Evolutionary conservation across 1,139 yeast genomes (phyloP).

Genomic region (Torulaspora pretoriensis): DNA sequence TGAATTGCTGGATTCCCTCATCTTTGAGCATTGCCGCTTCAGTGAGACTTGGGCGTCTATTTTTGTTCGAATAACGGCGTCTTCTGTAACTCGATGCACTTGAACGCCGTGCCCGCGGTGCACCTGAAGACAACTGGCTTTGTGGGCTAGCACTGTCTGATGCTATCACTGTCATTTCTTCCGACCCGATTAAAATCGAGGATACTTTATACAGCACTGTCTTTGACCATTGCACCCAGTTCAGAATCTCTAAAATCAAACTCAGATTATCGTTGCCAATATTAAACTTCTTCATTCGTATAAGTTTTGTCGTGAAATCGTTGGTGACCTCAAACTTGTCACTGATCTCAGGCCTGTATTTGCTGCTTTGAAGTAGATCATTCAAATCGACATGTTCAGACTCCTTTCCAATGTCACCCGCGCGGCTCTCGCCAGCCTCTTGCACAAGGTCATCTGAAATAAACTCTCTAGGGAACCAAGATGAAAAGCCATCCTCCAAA

Average conservation of each 20-base stretch:
- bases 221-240: slow-evolving; percentile 33
- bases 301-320: slow-evolving; percentile 32
- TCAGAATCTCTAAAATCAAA: slow-evolving; percentile 27
- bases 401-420: neutral
- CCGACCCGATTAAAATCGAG: slow-evolving; percentile 12
- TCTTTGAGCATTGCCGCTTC: slow-evolving; percentile 34
- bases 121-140: slow-evolving; percentile 1
- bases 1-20: slow-evolving; percentile 35
- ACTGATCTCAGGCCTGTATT: slow-evolving; percentile 11
- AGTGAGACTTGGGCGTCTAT: slow-evolving; percentile 31
- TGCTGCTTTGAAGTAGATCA: slow-evolving; percentile 8
- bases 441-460: slow-evolving; percentile 28
- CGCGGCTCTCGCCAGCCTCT: slow-evolving; percentile 3
- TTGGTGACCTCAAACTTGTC: slow-evolving; percentile 24
- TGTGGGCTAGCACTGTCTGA: neutral
- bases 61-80: slow-evolving; percentile 30
- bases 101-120: slow-evolving; percentile 8
- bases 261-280: slow-evolving; percentile 34
- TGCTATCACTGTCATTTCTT: neutral
- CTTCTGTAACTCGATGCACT: slow-evolving; percentile 17
- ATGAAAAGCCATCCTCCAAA: slow-evolving; percentile 8
- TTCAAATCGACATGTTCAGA: slow-evolving; percentile 2
- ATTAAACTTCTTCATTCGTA: slow-evolving; percentile 26
- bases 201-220: slow-evolving; percentile 23
- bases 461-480: slow-evolving; percentile 30